Conservation (phyloP, 2,329 filamentous ascomycete genomes). For the Diaporthe longicolla region DNA sequence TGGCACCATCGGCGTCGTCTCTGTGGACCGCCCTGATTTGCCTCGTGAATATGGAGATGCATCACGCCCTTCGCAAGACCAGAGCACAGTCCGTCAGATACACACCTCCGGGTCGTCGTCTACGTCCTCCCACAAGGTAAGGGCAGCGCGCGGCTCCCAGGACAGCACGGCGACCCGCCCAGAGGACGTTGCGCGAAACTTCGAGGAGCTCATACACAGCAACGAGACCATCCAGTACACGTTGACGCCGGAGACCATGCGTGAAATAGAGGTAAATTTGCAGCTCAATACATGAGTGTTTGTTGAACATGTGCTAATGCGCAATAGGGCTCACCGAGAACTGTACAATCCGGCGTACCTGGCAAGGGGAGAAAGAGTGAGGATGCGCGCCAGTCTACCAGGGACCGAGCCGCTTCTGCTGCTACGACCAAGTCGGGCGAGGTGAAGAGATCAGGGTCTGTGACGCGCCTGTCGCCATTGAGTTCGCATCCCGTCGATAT, state of each 20-base stretch:
- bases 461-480: slow-evolving; percentile 54
- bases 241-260: slow-evolving; percentile 83
- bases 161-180: slow-evolving; percentile 64
- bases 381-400: slow-evolving; percentile 57
- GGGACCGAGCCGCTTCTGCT: slow-evolving; percentile 63
- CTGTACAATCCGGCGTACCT: slow-evolving; percentile 52
- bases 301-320: slow-evolving; percentile 26
- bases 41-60: slow-evolving; percentile 53
- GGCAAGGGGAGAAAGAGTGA: slow-evolving; percentile 63
- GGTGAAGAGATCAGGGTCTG: slow-evolving; percentile 52
- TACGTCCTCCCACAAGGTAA: slow-evolving; percentile 66
- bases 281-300: background rate
- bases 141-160: slow-evolving; percentile 70
- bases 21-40: slow-evolving; percentile 54
- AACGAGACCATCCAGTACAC: slow-evolving; percentile 88
- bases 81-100: slow-evolving; percentile 52
- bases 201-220: slow-evolving; percentile 86
- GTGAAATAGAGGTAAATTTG: slow-evolving; percentile 77
- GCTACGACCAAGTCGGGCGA: slow-evolving; percentile 58
- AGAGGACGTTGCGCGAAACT: slow-evolving; percentile 75
- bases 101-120: slow-evolving; percentile 67
- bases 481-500: slow-evolving; percentile 52
- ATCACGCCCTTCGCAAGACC: slow-evolving; percentile 39
- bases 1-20: slow-evolving; percentile 55
- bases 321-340: slow-evolving; percentile 39